Evolutionary conservation across 441 rosid species (phyloP), one percentile per base, ranked within the genome.

Genomic region (Gossypium aridum): DNA sequence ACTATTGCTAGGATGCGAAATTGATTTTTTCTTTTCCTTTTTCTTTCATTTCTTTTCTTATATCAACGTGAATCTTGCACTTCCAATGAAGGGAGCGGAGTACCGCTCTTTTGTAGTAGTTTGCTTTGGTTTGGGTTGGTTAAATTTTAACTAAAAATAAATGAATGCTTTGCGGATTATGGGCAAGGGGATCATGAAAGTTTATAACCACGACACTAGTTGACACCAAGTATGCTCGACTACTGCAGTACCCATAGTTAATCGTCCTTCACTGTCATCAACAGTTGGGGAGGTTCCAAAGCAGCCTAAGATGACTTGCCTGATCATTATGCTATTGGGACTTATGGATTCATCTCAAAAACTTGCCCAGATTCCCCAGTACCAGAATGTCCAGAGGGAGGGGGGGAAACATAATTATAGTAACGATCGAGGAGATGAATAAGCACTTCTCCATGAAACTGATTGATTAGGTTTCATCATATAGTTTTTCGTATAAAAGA

Each of bases 161-260:
- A 59, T 23, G 4, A 55, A 96, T 79, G 92, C 45, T 96, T 96
- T 80, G 93, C 98, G 47, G 94, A 89, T 73, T 90, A 87, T 80
- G 49, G 97, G 97, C 65, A 84, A 88, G 57, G 97, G 94, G 19
- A 92, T 84, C 86, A 66, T 93, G 60, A 91, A 96, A 87, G 97
- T 85, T 23, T 92, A 92, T 85, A 91, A 91, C 83, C 89, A 87
- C 47, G 13, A 90, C 91, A 78, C 59, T 54, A 43, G 49, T 43
- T 10, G 14, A 43, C 14, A 10, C 14, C 14, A 43, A 43, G 14
- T 53, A n/a, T 53, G 19, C 20, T n/a, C 3, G 17, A 53, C 56
- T 4, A 53, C 56, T n/a, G 20, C 56, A 53, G 56, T 53, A 53
- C 19, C 49, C 4, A 10, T 10, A 10, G 49, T 2, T 43, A 43